Evolutionary conservation across 1,284 basidiomycete genomes (phyloP), one percentile per base, ranked within the genome.

Genomic region (Apiotrichum sp.): DNA sequence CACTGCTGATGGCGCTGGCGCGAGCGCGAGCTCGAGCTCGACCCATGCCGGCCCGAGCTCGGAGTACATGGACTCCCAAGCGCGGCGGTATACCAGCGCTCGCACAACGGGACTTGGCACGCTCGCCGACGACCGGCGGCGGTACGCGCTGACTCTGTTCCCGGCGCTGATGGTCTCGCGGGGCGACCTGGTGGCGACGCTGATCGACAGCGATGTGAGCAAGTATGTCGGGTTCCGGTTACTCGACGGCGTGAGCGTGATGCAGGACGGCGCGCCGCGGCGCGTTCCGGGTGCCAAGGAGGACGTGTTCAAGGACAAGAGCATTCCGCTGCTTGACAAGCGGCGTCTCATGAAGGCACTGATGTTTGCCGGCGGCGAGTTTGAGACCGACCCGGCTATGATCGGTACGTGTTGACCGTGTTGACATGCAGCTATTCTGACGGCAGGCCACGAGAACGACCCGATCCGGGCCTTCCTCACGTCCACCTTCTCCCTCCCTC

Each of bases 301-400:
- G 73, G 89, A 92, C 59, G 83, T 98, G 29, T 97, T 98, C 81
- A 92, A 88, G 76, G 86, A 84, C 74, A 86, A 85, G 68, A 80
- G 79, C 4, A 82, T 97, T 11, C 81, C 81, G 3, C 80, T 98
- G 6, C 73, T 93, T 38, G 90, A 95, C 59, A 98, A 98, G 77
- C 80, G 93, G 43, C 81, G 87, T 40, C 78, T 98, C 40, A 98
- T 98, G 89, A 90, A 93, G 62, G 90, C 96, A 64, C 77, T 98
- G 38, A 81, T 85, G 66, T 93, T 89, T 67, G 86, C 87, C 41
- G 81, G 82, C 0, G 84, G 85, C 1, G 84, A 89, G 4, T 87
- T 89, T 64, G 88, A 89, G 67, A 73, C 72, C 6, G 81, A 81
- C 61, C 62, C 66, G 35, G 4, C 66, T 32, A 22, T 73, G n/a